Evolutionary conservation across 2,329 filamentous ascomycete species (phyloP).

Genomic region (Alternaria conjuncta): DNA sequence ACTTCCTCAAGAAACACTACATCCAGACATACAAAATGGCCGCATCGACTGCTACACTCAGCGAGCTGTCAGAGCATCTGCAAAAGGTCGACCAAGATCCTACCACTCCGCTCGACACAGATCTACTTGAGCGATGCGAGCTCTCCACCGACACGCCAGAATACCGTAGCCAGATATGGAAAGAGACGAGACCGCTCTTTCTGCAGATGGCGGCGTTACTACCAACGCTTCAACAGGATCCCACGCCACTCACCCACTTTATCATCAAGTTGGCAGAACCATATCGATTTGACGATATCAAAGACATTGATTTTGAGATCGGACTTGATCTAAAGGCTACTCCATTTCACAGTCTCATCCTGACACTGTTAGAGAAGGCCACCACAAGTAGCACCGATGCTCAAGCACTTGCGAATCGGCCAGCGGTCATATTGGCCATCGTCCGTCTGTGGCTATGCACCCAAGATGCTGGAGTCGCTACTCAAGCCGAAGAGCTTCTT

Average conservation of each 20-base stretch:
- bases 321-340: slow-evolving; percentile 58
- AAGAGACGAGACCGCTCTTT: slow-evolving; percentile 45
- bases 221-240: slow-evolving; percentile 63
- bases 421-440: slow-evolving; percentile 61
- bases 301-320: slow-evolving; percentile 61
- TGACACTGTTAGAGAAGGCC: slow-evolving; percentile 65
- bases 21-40: slow-evolving; percentile 23
- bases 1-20: background rate
- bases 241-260: slow-evolving; percentile 61
- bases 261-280: slow-evolving; percentile 58
- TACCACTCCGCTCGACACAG: slow-evolving; percentile 53
- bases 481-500: slow-evolving; percentile 60
- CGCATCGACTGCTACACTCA: slow-evolving; percentile 25
- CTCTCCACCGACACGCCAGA: slow-evolving; percentile 48
- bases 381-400: slow-evolving; percentile 59
- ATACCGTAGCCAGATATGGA: slow-evolving; percentile 35
- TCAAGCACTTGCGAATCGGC: slow-evolving; percentile 63
- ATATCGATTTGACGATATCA: slow-evolving; percentile 48
- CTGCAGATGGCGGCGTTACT: slow-evolving; percentile 59
- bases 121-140: slow-evolving; percentile 59
- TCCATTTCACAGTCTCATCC: slow-evolving; percentile 62
- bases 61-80: slow-evolving; percentile 52
- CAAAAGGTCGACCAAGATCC: slow-evolving; percentile 54
- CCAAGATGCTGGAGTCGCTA: slow-evolving; percentile 61
- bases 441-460: slow-evolving; percentile 66